phyloP scores from a whole-genome alignment of 1,139 yeast species.

The Taiozyma sp. region DNA sequence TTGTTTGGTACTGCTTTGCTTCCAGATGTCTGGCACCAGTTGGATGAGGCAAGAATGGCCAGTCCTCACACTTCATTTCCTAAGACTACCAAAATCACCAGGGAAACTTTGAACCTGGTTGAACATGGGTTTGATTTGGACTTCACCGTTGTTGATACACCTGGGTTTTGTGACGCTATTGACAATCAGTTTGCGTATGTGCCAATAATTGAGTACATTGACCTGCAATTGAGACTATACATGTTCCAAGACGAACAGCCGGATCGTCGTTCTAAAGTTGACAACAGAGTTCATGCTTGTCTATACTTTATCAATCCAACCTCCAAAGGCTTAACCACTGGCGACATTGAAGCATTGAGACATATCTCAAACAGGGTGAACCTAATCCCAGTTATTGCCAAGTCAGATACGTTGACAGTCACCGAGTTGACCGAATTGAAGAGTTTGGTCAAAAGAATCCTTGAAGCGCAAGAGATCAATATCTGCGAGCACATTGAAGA shows the following conservation, averaged over 20 bases:
- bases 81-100: slow-evolving; percentile 33
- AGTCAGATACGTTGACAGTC: slow-evolving; percentile 60
- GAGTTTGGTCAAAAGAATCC: slow-evolving; percentile 34
- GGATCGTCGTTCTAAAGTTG: slow-evolving; percentile 39
- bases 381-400: slow-evolving; percentile 70
- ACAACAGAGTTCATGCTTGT: slow-evolving; percentile 71
- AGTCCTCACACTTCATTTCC: slow-evolving; percentile 10
- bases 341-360: slow-evolving; percentile 68
- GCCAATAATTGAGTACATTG: slow-evolving; percentile 52
- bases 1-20: slow-evolving; percentile 35
- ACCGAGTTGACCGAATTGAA: slow-evolving; percentile 38
- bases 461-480: slow-evolving; percentile 44
- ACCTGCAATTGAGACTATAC: slow-evolving; percentile 51
- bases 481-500: slow-evolving; percentile 52
- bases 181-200: slow-evolving; percentile 55
- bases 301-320: slow-evolving; percentile 64
- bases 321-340: slow-evolving; percentile 43
- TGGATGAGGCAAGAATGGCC: slow-evolving; percentile 4
- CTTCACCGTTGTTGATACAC: slow-evolving; percentile 60
- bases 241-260: slow-evolving; percentile 75
- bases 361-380: slow-evolving; percentile 60
- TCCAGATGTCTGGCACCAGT: slow-evolving; percentile 20
- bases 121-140: slow-evolving; percentile 48
- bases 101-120: slow-evolving; percentile 37
- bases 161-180: slow-evolving; percentile 74